Conservation (phyloP, 1,139 yeast genomes). For the Debaryomyces psychrophilus region DNA sequence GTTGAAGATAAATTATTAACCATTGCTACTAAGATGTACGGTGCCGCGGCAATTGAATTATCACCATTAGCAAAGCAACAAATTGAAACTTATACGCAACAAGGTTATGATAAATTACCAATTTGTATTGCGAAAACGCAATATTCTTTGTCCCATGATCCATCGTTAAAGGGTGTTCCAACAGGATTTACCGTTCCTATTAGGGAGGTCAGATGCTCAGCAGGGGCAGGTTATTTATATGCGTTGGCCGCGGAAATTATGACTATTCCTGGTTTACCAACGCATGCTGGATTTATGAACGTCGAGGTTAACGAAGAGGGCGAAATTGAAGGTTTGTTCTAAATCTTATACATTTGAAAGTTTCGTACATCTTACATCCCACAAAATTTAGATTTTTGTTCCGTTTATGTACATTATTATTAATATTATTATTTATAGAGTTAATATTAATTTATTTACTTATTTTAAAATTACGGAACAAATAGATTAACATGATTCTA, state of each 20-base stretch:
- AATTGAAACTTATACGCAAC: conserved; percentile 64
- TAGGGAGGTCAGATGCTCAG: conserved; percentile 76
- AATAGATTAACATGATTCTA: background rate
- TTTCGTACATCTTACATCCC: background rate
- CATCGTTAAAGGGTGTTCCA: conserved; percentile 81
- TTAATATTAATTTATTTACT: conserved; percentile 3
- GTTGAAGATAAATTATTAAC: conserved; percentile 67
- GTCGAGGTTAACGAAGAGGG: conserved; percentile 81
- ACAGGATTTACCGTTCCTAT: conserved; percentile 77
- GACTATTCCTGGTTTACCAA: conserved; percentile 84
- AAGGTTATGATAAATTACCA: conserved; percentile 76
- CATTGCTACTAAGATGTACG: conserved; percentile 76
- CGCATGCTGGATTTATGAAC: conserved; percentile 83
- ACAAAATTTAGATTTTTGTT: conserved; percentile 5
- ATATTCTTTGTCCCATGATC: conserved; percentile 80
- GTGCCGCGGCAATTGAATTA: conserved; percentile 69
- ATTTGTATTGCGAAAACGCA: conserved; percentile 85
- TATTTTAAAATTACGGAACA: background rate
- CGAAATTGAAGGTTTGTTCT: conserved; percentile 77
- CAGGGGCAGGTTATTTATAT: conserved; percentile 83
- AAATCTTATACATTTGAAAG: conserved; percentile 13
- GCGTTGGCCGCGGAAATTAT: conserved; percentile 83
- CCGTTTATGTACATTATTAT: conserved; percentile 1
- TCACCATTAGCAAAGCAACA: conserved; percentile 68
- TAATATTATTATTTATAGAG: background rate